phyloP scores from a whole-genome alignment of 2,329 filamentous ascomycete species.

The Pseudopyricularia javanii region DNA sequence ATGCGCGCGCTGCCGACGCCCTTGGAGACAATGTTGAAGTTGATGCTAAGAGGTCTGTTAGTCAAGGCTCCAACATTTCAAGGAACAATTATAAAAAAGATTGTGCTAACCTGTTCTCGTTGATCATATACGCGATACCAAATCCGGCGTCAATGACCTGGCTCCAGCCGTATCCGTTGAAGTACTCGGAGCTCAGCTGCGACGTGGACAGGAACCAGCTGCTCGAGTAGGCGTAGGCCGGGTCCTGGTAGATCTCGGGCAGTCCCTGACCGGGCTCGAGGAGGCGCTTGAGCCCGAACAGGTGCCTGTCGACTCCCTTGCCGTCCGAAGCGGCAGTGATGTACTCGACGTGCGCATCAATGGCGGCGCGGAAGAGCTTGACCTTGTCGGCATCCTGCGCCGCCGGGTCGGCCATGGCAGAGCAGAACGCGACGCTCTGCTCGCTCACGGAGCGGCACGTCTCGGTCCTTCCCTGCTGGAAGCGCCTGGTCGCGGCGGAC shows the following conservation, averaged over 20 bases:
- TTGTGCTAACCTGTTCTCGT: conserved; percentile 69
- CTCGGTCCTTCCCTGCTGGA: conserved; percentile 93
- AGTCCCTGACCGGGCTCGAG: conserved; percentile 68
- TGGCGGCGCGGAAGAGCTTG: conserved; percentile 68
- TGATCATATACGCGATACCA: conserved; percentile 99
- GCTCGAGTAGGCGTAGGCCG: conserved; percentile 69
- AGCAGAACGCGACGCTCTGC: conserved; percentile 82
- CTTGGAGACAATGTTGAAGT: conserved; percentile 98
- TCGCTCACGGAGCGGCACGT: conserved; percentile 89
- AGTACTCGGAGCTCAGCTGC: conserved; percentile 91
- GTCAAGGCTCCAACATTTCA: background rate
- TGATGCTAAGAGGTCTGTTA: conserved; percentile 48
- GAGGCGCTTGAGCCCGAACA: conserved; percentile 94
- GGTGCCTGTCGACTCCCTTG: conserved; percentile 86
- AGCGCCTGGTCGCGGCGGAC: conserved; percentile 85
- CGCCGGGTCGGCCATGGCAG: conserved; percentile 63
- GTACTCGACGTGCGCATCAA: conserved; percentile 78
- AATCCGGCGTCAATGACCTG: conserved; percentile 95
- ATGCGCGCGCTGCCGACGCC: conserved; percentile 80
- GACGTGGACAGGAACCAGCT: conserved; percentile 85
- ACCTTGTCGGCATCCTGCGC: conserved; percentile 32
- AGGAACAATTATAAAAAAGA: background rate
- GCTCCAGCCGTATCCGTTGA: conserved; percentile 98
- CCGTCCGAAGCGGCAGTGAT: conserved; percentile 82
- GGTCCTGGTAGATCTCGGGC: conserved; percentile 76